Evolutionary conservation across 176 grass and related monocot genomes (phyloP).

Genomic region (Alopecurus myosuroides): DNA sequence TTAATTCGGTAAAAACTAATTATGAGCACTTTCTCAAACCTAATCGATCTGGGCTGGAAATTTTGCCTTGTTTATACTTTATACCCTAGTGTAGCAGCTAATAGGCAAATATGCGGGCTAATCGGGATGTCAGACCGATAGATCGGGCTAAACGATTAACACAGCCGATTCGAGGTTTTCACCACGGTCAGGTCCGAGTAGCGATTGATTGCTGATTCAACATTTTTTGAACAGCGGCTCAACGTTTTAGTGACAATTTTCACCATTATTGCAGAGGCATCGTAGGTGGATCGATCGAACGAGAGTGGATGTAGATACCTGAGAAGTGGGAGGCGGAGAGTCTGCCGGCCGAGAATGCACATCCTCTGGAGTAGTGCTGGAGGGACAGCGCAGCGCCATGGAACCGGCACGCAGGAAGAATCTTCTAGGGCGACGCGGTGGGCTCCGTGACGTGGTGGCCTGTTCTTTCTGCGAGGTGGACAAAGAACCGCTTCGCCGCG

Average conservation of each 20-base stretch:
- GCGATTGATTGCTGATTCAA: not conserved
- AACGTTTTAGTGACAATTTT: not conserved
- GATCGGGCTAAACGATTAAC: not conserved
- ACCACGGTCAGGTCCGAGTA: not conserved
- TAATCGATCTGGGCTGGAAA: not conserved
- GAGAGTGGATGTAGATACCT: too few species aligned
- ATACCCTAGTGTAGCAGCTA: not conserved
- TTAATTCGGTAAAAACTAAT: not conserved
- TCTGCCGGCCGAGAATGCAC: too few species aligned
- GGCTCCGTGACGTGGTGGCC: too few species aligned
- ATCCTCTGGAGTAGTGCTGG: too few species aligned
- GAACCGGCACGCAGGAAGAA: too few species aligned
- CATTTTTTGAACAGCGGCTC: not conserved
- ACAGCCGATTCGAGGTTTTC: not conserved
- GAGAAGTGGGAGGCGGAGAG: too few species aligned
- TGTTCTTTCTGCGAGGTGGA: too few species aligned
- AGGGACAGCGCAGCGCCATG: too few species aligned
- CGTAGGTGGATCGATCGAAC: too few species aligned
- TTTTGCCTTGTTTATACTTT: not conserved
- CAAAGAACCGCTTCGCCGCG: too few species aligned
- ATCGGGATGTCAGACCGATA: not conserved
- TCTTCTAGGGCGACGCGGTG: too few species aligned
- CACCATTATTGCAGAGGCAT: too few species aligned
- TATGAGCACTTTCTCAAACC: not conserved
- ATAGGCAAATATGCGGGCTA: not conserved